Evolutionary conservation across 805 yeast genomes (phyloP).

Genomic region (Cyberlindnera xylosilytica): DNA sequence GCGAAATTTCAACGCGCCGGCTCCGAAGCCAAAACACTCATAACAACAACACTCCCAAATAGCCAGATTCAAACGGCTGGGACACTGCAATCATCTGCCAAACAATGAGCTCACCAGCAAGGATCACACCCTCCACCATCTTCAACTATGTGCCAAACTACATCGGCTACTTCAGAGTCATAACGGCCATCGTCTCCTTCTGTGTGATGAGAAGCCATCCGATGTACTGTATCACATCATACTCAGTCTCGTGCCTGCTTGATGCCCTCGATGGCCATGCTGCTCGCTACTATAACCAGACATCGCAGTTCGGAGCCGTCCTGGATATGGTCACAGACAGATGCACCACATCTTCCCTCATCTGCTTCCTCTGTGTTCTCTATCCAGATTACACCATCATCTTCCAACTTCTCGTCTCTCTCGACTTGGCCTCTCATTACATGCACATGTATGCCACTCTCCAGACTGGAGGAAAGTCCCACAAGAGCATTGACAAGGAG

Average conservation of each 20-base stretch:
- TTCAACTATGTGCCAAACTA: constrained; percentile 84
- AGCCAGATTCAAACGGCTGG: no score
- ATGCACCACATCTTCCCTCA: constrained; percentile 91
- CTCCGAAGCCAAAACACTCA: no score
- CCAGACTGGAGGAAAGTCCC: constrained; percentile 73
- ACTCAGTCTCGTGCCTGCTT: constrained; percentile 83
- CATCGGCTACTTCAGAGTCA: constrained; percentile 84
- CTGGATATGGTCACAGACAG: constrained; percentile 98
- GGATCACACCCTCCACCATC: constrained; percentile 47
- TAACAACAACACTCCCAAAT: no score
- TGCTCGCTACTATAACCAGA: constrained; percentile 85
- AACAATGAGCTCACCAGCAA: constrained; percentile 6
- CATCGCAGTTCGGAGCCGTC: constrained; percentile 92
- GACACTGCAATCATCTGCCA: no score
- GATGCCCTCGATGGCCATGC: constrained; percentile 98
- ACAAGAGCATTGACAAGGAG: constrained; percentile 74
- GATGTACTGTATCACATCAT: constrained; percentile 66
- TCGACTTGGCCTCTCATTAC: constrained; percentile 91
- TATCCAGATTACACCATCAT: constrained; percentile 58
- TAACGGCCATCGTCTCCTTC: constrained; percentile 78
- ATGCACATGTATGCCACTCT: constrained; percentile 98
- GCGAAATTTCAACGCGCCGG: no score
- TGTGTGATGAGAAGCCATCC: constrained; percentile 84
- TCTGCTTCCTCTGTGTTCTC: constrained; percentile 77
- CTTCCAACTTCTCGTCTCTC: constrained; percentile 81